These are phyloP conservation scores for Bifiguratus adelaidae DNA, from an alignment of 192 early-diverging fungal species.

Conservation along the genomic window DNA sequence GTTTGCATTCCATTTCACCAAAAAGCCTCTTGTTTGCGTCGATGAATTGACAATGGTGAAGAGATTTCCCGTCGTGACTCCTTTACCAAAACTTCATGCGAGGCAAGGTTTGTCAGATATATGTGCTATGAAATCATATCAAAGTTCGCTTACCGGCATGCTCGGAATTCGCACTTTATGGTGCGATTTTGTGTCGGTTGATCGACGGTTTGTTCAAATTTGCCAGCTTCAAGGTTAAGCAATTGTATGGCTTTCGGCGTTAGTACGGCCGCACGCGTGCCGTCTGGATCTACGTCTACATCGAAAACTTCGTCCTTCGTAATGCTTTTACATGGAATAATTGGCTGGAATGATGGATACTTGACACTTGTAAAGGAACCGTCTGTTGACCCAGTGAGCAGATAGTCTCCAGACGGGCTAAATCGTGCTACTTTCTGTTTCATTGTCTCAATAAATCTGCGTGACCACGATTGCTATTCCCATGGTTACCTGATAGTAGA, in stretches of 20 bases:
- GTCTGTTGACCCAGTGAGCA: conserved; percentile 61
- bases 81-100: conserved; percentile 45
- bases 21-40: conserved; percentile 35
- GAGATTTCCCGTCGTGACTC: conserved; percentile 34
- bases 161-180: conserved; percentile 27
- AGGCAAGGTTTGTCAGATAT: no score
- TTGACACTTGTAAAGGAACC: conserved; percentile 46
- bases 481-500: conserved; percentile 43
- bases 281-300: conserved; percentile 48
- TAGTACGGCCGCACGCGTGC: conserved; percentile 34
- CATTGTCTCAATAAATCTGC: background rate
- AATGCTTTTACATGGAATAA: conserved; percentile 34
- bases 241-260: conserved; percentile 33
- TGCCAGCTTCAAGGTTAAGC: conserved; percentile 23
- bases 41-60: conserved; percentile 58
- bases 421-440: conserved; percentile 47
- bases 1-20: conserved; percentile 48
- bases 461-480: background rate
- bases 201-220: conserved; percentile 30
- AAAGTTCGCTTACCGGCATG: conserved; percentile 20
- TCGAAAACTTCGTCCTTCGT: conserved; percentile 54
- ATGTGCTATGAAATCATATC: conserved; percentile 1
- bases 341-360: conserved; percentile 46
- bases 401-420: conserved; percentile 48
- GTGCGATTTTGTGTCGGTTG: conserved; percentile 27